Base-by-base conservation (phyloP, 306 rosid genomes). In the Trichosanthes cucumerina region DNA sequence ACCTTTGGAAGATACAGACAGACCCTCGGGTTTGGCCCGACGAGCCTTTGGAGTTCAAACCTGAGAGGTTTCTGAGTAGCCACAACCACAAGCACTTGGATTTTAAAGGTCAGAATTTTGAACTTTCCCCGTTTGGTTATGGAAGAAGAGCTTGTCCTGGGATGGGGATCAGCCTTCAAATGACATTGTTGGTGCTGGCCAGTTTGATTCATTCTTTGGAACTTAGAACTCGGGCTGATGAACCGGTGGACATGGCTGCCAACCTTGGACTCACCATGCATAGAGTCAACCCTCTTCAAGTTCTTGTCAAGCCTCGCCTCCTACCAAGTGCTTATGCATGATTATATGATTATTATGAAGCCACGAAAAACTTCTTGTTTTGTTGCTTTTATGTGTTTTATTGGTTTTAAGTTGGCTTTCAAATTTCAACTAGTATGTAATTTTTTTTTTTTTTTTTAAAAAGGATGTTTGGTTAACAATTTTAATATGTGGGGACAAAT, bases 141-240 rank as follows among this genome's bases (percentile, higher is more conserved):
- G 96, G 96, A 12, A 82, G 96, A 82, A 88, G 96, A 79, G 7
- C 57, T 0, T 89, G 93, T 28, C 92, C 93, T 10, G 92, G 90
- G 9, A 52, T 79, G 0, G 44, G 66, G 2, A 77, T 85, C 38
- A 87, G 80, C 4, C 81, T 91, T 56, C 86, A 85, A 36, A 77
- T 87, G 85, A 74, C 81, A 19, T 54, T 57, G 0, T 78, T 89
- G 16, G 76, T 85, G 1, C 13, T 88, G 8, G 93, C 90, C 18
- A 21, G 80, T 58, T 76, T 88, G 19, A 53, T 89, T 33, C 93
- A 91, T 12, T 88, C 87, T 0, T 86, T 91, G 57, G 83, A 91
- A 7, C 9, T 89, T 31, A 24, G 66, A 16, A 86, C 86, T 12
- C 76, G 68, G 0, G 21, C 19, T 0, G 74, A 82, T 75, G 81